Evolutionary conservation across 2,329 filamentous ascomycete species (phyloP), one percentile per base, ranked within the genome.

Genomic region (Pleurostoma richardsiae): DNA sequence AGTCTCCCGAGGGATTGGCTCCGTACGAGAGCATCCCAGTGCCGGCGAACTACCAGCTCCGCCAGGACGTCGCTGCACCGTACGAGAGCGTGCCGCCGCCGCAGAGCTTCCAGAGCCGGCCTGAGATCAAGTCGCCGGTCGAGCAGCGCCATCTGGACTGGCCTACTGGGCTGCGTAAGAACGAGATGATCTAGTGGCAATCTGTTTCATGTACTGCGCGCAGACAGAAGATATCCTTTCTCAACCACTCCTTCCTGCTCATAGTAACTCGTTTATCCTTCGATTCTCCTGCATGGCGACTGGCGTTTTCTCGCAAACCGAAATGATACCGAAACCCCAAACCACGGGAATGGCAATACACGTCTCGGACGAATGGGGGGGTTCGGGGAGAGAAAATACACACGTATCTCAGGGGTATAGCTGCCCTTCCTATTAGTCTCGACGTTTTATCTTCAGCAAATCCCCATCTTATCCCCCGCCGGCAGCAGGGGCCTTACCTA

Each of bases 261-360:
- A 69, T 72, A 19, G 19, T 19, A 30, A 81, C 75, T 10, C 78
- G 78, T 1, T 60, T 81, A 33, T 69, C 30, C 33, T 55, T 57
- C 55, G 55, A 58, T 62, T 56, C 54, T 43, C 19, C 19, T 55
- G 58, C 58, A 61, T 59, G 54, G 58, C 57, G 61, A 64, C 57
- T 55, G 65, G 66, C 64, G 65, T 69, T 61, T 56, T 46, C 46
- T 41, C 56, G 56, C 53, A 46, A 52, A 52, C 47, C 47, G 49
- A 43, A 49, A 49, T 49, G 49, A 52, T 52, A 52, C 49, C 49
- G 49, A 40, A 52, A 39, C 44, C 41, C 43, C 47, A 39, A 29
- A 49, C 42, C 29, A 49, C 47, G 43, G 40, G 40, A 6, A 36
- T 8, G 2, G 8, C 33, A 36, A 36, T 36, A 36, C 33, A 36